Evolutionary conservation across 2,329 filamentous ascomycete species (phyloP).

Genomic region (Diaporthe eres): DNA sequence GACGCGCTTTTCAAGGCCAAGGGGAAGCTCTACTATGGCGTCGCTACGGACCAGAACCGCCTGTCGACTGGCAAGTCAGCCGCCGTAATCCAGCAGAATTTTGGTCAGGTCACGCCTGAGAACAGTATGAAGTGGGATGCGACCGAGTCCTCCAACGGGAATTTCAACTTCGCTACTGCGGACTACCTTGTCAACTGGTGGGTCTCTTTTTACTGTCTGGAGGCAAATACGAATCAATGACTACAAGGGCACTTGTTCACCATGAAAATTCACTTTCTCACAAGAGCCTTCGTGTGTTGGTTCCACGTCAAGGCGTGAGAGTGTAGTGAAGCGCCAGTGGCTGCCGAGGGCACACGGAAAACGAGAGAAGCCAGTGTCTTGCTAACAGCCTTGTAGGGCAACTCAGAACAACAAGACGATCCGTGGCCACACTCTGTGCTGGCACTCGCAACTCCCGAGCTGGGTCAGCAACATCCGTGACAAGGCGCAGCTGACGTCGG

Average conservation of each 20-base stretch:
- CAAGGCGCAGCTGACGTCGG: conserved; percentile 64
- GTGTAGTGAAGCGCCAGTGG: conserved; percentile 45
- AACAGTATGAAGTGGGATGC: conserved; percentile 81
- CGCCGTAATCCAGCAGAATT: conserved; percentile 72
- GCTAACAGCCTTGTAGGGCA: conserved; percentile 49
- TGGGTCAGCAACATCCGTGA: conserved; percentile 73
- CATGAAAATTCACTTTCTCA: neutral
- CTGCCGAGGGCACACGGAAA: conserved; percentile 58
- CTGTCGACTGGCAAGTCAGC: conserved; percentile 64
- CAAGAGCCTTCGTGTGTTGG: neutral
- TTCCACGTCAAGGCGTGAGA: no score
- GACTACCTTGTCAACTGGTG: conserved; percentile 72
- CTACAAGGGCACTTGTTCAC: neutral
- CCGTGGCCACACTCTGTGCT: conserved; percentile 77
- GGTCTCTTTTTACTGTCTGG: neutral
- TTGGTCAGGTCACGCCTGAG: conserved; percentile 76
- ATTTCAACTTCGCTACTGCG: conserved; percentile 69
- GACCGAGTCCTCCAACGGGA: conserved; percentile 61
- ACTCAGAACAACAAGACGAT: conserved; percentile 72
- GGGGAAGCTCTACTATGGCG: conserved; percentile 77
- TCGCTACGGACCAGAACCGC: conserved; percentile 66
- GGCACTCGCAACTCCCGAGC: conserved; percentile 71
- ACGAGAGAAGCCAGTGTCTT: conserved; percentile 61
- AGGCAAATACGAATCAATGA: neutral
- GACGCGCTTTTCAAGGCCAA: conserved; percentile 70